phyloP scores from a whole-genome alignment of 1,139 yeast genomes.

The Diutina rugosa region DNA sequence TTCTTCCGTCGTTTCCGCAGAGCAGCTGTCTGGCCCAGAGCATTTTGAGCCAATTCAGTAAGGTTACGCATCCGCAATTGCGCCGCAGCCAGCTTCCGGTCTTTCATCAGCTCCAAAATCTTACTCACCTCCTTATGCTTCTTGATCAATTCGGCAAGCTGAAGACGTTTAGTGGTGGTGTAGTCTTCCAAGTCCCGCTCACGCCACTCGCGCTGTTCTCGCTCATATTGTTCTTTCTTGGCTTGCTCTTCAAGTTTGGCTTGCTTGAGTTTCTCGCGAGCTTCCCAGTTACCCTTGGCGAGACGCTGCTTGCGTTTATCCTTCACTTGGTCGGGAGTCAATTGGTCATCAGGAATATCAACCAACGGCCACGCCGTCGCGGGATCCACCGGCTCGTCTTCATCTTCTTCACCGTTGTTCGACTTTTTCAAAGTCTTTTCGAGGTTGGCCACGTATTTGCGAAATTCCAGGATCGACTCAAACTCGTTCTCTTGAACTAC shows the following conservation, averaged over 20 bases:
- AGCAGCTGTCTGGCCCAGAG: slow-evolving; percentile 21
- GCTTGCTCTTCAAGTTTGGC: slow-evolving; percentile 50
- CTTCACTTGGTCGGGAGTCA: slow-evolving; percentile 66
- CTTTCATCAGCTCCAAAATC: slow-evolving; percentile 66
- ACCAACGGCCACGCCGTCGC: slow-evolving; percentile 58
- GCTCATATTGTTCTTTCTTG: slow-evolving; percentile 37
- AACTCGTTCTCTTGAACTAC: slow-evolving; percentile 66
- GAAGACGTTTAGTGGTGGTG: slow-evolving; percentile 58
- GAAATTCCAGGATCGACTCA: slow-evolving; percentile 59
- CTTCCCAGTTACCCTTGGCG: slow-evolving; percentile 78
- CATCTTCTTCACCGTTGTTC: slow-evolving; percentile 28
- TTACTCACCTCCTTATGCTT: slow-evolving; percentile 56
- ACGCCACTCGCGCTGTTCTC: slow-evolving; percentile 70
- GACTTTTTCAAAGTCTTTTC: slow-evolving; percentile 63
- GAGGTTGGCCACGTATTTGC: slow-evolving; percentile 50
- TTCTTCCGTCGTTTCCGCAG: slow-evolving; percentile 39
- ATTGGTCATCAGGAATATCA: slow-evolving; percentile 73
- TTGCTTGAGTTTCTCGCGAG: slow-evolving; percentile 70
- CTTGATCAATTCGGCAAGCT: slow-evolving; percentile 43
- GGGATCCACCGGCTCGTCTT: slow-evolving; percentile 37
- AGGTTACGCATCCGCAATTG: slow-evolving; percentile 88
- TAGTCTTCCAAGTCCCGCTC: slow-evolving; percentile 63
- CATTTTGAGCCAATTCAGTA: slow-evolving; percentile 79
- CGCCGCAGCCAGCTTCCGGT: slow-evolving; percentile 83
- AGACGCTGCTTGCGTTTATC: slow-evolving; percentile 80